Evolutionary conservation across 176 grass and related monocot species (phyloP).

Genomic region (Juncus inflexus): DNA sequence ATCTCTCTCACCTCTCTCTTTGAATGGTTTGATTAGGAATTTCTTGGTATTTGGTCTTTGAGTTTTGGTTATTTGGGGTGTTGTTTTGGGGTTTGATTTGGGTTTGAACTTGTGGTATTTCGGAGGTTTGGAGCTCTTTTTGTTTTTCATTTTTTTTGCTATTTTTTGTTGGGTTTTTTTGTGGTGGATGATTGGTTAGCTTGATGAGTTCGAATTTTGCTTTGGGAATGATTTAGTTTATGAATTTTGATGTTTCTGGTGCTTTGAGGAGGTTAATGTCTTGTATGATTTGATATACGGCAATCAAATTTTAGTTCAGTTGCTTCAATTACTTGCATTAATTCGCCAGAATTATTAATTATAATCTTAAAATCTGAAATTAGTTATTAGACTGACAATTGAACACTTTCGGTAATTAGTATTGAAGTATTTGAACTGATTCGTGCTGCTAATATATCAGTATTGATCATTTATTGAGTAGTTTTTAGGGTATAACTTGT

Average conservation of each 20-base stretch:
- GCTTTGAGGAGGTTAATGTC: not conserved
- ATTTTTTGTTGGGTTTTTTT: not conserved
- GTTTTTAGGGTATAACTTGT: no score
- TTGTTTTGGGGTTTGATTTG: constrained; percentile 12
- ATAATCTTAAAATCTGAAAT: no score
- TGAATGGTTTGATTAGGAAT: not conserved
- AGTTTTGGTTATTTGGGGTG: not conserved
- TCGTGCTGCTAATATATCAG: no score
- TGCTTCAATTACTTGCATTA: no score
- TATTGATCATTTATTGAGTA: no score
- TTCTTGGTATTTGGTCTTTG: not conserved
- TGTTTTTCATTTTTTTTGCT: not conserved
- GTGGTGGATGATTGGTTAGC: constrained; percentile 14
- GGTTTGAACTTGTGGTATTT: not conserved
- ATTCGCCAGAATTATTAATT: no score
- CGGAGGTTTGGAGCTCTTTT: not conserved
- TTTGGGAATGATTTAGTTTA: not conserved
- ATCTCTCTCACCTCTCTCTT: constrained; percentile 5
- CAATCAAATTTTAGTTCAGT: not conserved
- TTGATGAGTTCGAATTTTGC: not conserved
- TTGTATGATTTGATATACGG: not conserved
- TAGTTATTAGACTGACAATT: no score
- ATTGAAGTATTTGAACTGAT: no score
- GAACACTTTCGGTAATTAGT: no score
- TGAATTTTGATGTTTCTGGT: not conserved